phyloP scores from a whole-genome alignment of 768 basidiomycete genomes.

The Galerina sulciceps region DNA sequence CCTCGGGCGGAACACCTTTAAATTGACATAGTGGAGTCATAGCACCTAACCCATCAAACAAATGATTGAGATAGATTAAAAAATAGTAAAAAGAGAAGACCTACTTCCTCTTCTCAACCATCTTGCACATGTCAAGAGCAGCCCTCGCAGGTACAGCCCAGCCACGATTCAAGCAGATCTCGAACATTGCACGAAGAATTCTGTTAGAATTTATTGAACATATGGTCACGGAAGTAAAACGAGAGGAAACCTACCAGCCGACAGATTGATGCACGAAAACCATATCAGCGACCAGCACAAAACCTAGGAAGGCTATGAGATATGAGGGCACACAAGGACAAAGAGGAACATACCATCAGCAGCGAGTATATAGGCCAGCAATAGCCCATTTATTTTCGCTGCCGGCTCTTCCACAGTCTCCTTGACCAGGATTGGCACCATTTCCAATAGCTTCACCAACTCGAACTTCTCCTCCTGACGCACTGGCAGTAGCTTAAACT shows the following conservation, averaged over 20 bases:
- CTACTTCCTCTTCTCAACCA: conserved; percentile 87
- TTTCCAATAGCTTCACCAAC: conserved; percentile 85
- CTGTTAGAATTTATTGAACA: conserved; percentile 34
- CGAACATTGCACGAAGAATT: conserved; percentile 95
- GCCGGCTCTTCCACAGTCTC: conserved; percentile 96
- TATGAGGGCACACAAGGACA: background rate
- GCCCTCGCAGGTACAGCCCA: conserved; percentile 95
- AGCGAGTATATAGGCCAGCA: conserved; percentile 95
- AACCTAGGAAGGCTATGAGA: conserved; percentile 45
- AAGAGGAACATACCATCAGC: conserved; percentile 64
- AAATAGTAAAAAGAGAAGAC: conserved; percentile 23
- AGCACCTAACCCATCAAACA: conserved; percentile 80
- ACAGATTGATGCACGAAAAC: conserved; percentile 98
- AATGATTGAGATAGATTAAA: background rate
- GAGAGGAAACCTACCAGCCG: conserved; percentile 61
- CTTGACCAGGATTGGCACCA: conserved; percentile 97
- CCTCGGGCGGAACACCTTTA: conserved; percentile 87
- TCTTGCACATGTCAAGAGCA: conserved; percentile 93
- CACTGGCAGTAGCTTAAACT: conserved; percentile 89
- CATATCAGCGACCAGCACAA: conserved; percentile 89
- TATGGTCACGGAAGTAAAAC: background rate
- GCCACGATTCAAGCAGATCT: conserved; percentile 97
- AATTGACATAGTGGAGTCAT: conserved; percentile 98
- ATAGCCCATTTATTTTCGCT: conserved; percentile 94
- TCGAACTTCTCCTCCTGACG: conserved; percentile 92